Base-by-base conservation (phyloP, 129 eudicot species). In the Lactuca sativa region DNA sequence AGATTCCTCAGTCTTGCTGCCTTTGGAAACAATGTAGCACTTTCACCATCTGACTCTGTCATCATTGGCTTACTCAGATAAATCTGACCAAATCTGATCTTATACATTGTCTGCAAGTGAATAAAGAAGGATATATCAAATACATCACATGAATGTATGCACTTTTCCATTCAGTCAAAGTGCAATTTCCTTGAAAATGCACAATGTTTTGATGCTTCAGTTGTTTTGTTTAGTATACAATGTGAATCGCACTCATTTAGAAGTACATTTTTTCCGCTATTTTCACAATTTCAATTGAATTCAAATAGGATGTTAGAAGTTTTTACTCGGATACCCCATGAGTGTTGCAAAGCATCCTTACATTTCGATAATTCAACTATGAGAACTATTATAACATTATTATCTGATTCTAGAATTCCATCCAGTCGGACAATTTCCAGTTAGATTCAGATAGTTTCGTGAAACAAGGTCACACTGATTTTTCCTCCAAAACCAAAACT, bases 1-100 rank as follows among this genome's bases (percentile, higher is more conserved):
- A 93, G 77, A 62, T 93, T 93, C 65, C 98, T 89, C 18, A 93
- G 69, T 83, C 98, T 85, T 67, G 98, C 98, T 58, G 96, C 96
- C 74, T 93, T 93, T 11, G 98, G 98, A 63, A 86, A 89, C 72
- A 93, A 80, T 9, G 98, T 82, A 8, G 91, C 95, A 4, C 95
- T 93, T 75, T 89, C 98, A 76, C 98, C 98, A 67, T 92, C 96
- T 12, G 98, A 89, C 51, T 92, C 96, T 31, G 98, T 93, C 98
- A 93, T 85, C 98, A 93, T 87, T 7, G 98, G 96, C 68, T 89
- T 93, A 78, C 96, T 87, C 62, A 93, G 61, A 64, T 89, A 89
- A 38, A 93, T 89, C 79, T 93, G 98, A 66, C 95, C 95, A 59
- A 93, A 93, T 53, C 86, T 84, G 56, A 93, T 93, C 82, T 79